Evolutionary conservation across 2,329 filamentous ascomycete species (phyloP).

Genomic region (Magnaporthiopsis rhizophila): DNA sequence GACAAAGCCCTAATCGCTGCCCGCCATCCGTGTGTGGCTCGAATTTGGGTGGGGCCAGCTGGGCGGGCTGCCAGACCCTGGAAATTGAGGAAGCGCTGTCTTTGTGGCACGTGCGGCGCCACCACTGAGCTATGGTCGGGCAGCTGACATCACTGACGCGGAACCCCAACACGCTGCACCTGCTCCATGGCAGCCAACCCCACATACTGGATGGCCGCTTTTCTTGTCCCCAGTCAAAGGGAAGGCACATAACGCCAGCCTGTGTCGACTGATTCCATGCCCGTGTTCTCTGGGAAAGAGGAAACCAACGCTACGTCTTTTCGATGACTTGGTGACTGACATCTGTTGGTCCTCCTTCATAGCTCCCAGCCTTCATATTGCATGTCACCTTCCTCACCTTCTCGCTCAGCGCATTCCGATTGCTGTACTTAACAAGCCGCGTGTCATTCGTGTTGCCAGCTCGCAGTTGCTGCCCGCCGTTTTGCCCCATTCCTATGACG

Average conservation of each 20-base stretch:
- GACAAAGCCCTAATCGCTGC: not conserved
- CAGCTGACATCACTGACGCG: not conserved
- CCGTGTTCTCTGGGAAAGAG: not conserved
- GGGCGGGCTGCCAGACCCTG: no score
- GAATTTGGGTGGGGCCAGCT: not conserved
- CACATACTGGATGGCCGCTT: not conserved
- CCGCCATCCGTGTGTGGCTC: not conserved
- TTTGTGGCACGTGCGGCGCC: not conserved
- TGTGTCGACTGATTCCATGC: not conserved
- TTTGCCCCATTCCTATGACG: no score
- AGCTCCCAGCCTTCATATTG: not conserved
- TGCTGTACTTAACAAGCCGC: not conserved
- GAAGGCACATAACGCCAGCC: not conserved
- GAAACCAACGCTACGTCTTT: no score
- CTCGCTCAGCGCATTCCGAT: not conserved
- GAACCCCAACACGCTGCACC: not conserved
- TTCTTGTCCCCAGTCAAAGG: not conserved
- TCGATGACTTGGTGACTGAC: not conserved
- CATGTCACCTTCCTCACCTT: not conserved
- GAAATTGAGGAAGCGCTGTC: not conserved
- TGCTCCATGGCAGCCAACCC: not conserved
- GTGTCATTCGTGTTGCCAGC: not conserved
- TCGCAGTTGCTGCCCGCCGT: not conserved
- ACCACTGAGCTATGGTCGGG: not conserved
- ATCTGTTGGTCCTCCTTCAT: not conserved